Evolutionary conservation across 2,329 filamentous ascomycete species (phyloP), one percentile per base, ranked within the genome.

Genomic region (Pleurostoma richardsiae): DNA sequence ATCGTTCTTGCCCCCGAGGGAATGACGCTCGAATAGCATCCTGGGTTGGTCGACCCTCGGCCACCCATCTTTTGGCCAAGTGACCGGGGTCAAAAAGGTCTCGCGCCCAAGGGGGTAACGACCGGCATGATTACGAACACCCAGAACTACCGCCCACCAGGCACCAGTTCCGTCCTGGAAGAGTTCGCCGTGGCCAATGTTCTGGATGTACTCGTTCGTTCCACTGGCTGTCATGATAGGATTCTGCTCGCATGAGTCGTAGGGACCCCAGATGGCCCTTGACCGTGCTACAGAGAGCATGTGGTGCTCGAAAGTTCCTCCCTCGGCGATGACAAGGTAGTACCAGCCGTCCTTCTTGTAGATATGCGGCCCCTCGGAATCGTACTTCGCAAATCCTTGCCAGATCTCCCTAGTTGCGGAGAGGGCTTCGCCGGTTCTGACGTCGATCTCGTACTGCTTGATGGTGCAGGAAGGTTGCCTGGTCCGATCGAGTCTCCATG

Each of bases 321-420:
- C 72, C 44, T 75, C 71, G 1, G 70, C 69, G 39, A 71, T 71
- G 40, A 74, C 65, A n/a, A 74, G 61, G 47, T 74, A 75, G 47
- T 71, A 75, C 31, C 63, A 68, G 5, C 56, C 61, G 4, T 58
- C 69, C 62, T 66, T 68, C 52, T 72, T 73, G 53, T 71, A 66
- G 46, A 76, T 66, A 49, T 76, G 72, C 1, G 67, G 70, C 0
- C 68, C 70, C 42, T 70, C 69, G 19, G 47, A 43, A 6, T 43
- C 48, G 4, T 40, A 36, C 19, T 39, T 10, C 2, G 47, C 47
- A 26, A 46, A 51, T 1, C 68, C 69, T 19, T 63, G 59, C 42
- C 67, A 63, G 29, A 70, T 55, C 11, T 46, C 41, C 27, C 40
- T 45, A 19, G 53, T 52, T 33, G 52, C 54, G 4, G 50, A 53